Base-by-base conservation (phyloP, 495 filamentous ascomycete species). In the Parmelia sp. region DNA sequence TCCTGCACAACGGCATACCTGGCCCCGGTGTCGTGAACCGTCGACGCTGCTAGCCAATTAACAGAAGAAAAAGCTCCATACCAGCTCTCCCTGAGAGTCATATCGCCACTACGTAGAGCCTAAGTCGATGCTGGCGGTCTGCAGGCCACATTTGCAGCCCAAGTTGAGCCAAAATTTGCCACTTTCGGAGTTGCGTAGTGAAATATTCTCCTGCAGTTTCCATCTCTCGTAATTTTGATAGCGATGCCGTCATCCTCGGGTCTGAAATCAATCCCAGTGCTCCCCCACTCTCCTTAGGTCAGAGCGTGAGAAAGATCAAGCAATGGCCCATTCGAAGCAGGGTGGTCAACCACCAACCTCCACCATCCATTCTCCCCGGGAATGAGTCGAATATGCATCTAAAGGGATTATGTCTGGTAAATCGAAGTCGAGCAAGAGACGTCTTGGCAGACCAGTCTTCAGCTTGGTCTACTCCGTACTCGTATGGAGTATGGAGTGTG, bases 21-120 rank as follows among this genome's bases (percentile, higher is more conserved):
- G 58, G 40, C 39, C 45, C 39, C 39, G 45, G 58, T 12, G 33
- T 60, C 23, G 58, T 60, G 11, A 60, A 42, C 14, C 31, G 37
- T 33, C 58, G 39, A 27, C 58, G 58, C 14, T 42, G 37, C 39
- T 25, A 60, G 58, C 57, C 39, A 31, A 35, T 4, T 47, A 15
- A 27, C 37, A 60, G 4, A 31, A 39, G 61, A 25, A 63, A 21
- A 5, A 39, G 49, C n/a, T 39, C 44, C 17, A 25, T 21, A 2
- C 21, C 42, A 45, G 21, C 42, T 45, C 42, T 45, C 15, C 40
- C 14, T 44, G 40, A 19, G 40, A 44, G 37, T 35, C 49, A 49
- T 63, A 63, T 29, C 12, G 12, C 61, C 61, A 63, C 61, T 49
- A 63, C 57, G 25, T 35, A 29, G 31, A 21, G 19, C 53, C 53